Evolutionary conservation across 2,329 filamentous ascomycete species (phyloP).

Genomic region (Plenodomus biglobosus): DNA sequence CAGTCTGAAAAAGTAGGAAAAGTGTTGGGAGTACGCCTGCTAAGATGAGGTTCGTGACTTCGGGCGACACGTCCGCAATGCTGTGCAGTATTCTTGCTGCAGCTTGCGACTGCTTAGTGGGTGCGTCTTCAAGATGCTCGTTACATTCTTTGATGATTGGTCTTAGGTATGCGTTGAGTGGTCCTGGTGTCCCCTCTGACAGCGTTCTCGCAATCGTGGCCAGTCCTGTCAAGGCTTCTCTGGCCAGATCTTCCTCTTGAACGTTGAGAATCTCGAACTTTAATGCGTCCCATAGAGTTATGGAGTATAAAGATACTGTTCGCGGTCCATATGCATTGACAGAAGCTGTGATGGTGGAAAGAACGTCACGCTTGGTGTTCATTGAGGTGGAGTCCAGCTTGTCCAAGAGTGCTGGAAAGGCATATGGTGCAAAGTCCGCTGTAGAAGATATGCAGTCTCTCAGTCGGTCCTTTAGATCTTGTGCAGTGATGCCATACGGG

Average conservation of each 20-base stretch:
- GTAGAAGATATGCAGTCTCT: slow-evolving; percentile 66
- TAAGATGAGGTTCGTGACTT: slow-evolving; percentile 58
- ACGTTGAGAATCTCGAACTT: slow-evolving; percentile 70
- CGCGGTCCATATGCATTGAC: slow-evolving; percentile 60
- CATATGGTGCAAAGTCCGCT: slow-evolving; percentile 63
- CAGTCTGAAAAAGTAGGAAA: slow-evolving; percentile 61
- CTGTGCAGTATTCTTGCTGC: slow-evolving; percentile 62
- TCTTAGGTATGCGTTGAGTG: slow-evolving; percentile 57
- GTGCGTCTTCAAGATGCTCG: slow-evolving; percentile 67
- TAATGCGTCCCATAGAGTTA: slow-evolving; percentile 67
- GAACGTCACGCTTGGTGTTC: slow-evolving; percentile 69
- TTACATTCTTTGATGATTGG: slow-evolving; percentile 68
- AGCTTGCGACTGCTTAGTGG: slow-evolving; percentile 68
- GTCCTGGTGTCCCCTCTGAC: slow-evolving; percentile 51
- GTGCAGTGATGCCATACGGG: slow-evolving; percentile 68
- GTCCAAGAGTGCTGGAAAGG: slow-evolving; percentile 67
- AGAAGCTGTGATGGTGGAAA: slow-evolving; percentile 64
- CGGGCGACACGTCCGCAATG: slow-evolving; percentile 57
- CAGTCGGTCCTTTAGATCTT: slow-evolving; percentile 66
- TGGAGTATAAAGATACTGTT: slow-evolving; percentile 63
- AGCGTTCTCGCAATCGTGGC: slow-evolving; percentile 59
- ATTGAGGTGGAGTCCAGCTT: slow-evolving; percentile 69
- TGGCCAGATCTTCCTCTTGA: slow-evolving; percentile 65
- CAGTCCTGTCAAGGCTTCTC: slow-evolving; percentile 59
- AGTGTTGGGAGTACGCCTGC: slow-evolving; percentile 60